phyloP scores from a whole-genome alignment of 306 rosid species.

The Hippophae tibetana region DNA sequence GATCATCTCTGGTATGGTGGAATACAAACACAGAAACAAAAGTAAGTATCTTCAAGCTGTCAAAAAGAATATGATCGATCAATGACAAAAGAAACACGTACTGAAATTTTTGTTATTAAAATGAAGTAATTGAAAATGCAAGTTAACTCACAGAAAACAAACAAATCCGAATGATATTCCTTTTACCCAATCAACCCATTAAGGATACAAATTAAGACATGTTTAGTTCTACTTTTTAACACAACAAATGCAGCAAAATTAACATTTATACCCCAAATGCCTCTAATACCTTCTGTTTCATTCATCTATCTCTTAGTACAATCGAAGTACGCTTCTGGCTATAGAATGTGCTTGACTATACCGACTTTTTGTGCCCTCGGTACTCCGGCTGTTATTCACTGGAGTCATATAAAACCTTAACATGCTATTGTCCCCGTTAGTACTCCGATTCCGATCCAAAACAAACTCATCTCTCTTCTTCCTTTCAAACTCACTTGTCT shows the following conservation, averaged over 20 bases:
- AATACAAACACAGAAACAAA: no score
- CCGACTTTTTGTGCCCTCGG: constrained; percentile 52
- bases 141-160: constrained; percentile 39
- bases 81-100: constrained; percentile 17
- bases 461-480: constrained; percentile 69
- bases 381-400: constrained; percentile 68
- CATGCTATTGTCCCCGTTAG: constrained; percentile 64
- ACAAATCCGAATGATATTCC: constrained; percentile 37
- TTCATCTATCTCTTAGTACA: constrained; percentile 40
- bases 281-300: constrained; percentile 14
- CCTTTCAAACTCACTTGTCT: constrained; percentile 40
- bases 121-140: no score
- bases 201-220: constrained; percentile 54
- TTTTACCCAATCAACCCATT: constrained; percentile 21
- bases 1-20: no score
- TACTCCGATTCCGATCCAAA: constrained; percentile 78
- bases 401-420: constrained; percentile 68
- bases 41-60: no score
- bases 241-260: constrained; percentile 59
- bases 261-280: constrained; percentile 39
- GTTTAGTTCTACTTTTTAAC: constrained; percentile 46
- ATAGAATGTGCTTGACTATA: constrained; percentile 86
- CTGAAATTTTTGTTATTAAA: constrained; percentile 20
- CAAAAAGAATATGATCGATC: not conserved
- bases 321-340: constrained; percentile 85